Base-by-base conservation (phyloP, 371 early-diverging fungal genomes). In the Sporodiniella umbellata region DNA sequence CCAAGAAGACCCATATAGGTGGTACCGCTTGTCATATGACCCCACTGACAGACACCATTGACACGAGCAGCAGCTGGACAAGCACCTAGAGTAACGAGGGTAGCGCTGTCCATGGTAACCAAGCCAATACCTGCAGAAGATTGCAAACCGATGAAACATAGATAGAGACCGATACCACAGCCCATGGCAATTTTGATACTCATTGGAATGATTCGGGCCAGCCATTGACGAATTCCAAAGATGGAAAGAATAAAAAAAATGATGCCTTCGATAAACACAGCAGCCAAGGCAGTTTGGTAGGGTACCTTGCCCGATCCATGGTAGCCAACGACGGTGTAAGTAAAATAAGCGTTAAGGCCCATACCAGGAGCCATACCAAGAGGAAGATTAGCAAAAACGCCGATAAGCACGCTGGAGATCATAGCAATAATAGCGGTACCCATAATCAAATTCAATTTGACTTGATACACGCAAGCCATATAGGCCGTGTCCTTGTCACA, bases 301-400 rank as follows among this genome's bases (percentile, higher is more conserved):
- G 69, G 50, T 23, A 89, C 77, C 28, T 77, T 81, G 45, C 87
- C 86, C 12, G 79, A 65, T 1, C 91, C 89, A 40, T 86, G 88
- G 56, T 74, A 88, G 4, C 89, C 91, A 15, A 90, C 88, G 12
- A 89, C 84, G 0, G 81, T 87, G 55, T 89, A 90, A 1, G 89
- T 81, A 56, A 91, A 89, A 61, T 89, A 91, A 46, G 89, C 88
- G 58, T 86, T 89, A 38, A 89, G 68, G 26, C 92, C 92, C 87
- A 91, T 85, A 47, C 61, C 88, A 25, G 89, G 88, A 0, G 90
- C 89, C 54, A 91, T 66, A 39, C 84, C 87, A 47, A 89, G 60
- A 11, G 92, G 92, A 51, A 89, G 72, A 53, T 91, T 90, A 18
- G 90, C 84, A 52, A 84, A 65, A 18, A 78, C 47, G 31, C 88